These are phyloP conservation scores for Stylonectria norvegica DNA, from an alignment of 2,329 filamentous ascomycete species.

Conservation along the genomic window DNA sequence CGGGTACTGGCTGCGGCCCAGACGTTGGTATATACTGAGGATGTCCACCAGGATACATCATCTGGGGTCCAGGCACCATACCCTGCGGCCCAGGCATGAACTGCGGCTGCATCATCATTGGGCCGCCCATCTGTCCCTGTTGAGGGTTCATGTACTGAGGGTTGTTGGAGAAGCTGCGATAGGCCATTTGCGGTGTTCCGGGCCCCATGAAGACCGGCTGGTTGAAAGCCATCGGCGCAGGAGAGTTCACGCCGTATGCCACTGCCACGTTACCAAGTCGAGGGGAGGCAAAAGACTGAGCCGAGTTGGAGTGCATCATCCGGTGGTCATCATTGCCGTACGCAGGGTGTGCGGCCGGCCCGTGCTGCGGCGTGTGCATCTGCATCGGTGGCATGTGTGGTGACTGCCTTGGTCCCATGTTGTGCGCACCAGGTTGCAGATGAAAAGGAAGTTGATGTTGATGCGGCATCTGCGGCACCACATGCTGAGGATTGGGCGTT, in stretches of 20 bases:
- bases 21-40: constrained; percentile 61
- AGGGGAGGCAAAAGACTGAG: constrained; percentile 82
- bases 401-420: constrained; percentile 64
- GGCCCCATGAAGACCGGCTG: constrained; percentile 72
- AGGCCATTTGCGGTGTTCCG: constrained; percentile 67
- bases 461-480: constrained; percentile 70
- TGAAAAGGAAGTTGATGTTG: constrained; percentile 82
- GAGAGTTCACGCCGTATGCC: constrained; percentile 68
- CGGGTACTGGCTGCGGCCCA: constrained; percentile 58
- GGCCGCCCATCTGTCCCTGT: constrained; percentile 65
- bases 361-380: constrained; percentile 70
- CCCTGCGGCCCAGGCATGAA: constrained; percentile 72
- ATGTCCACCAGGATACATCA: constrained; percentile 74
- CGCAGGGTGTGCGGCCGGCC: constrained; percentile 59
- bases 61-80: constrained; percentile 67
- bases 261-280: constrained; percentile 68
- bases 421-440: constrained; percentile 70
- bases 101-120: constrained; percentile 70
- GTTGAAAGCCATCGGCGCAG: constrained; percentile 66
- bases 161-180: constrained; percentile 67
- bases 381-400: constrained; percentile 76
- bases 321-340: constrained; percentile 79
- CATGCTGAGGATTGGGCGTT: constrained; percentile 66
- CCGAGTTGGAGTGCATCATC: constrained; percentile 83
- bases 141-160: constrained; percentile 69